Base-by-base conservation (phyloP, 805 yeast genomes). In the Hanseniaspora singularis region DNA sequence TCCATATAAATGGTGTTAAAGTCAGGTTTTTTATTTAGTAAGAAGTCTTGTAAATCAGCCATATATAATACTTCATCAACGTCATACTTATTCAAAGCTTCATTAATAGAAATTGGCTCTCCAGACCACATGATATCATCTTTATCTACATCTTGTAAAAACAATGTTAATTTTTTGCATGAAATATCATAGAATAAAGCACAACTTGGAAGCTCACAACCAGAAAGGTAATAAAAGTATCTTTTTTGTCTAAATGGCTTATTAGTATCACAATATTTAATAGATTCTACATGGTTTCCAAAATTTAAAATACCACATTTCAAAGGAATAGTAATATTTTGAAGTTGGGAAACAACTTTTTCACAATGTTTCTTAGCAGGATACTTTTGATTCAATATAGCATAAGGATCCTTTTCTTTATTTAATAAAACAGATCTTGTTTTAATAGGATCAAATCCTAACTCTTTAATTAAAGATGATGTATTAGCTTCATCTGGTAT, bases 101-200 rank as follows among this genome's bases (percentile, higher is more conserved):
- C 78, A 39, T 79, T 79, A 3, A 70, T 52, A 33, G 75, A 66
- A 44, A 85, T 52, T 4, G 98, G 98, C 63, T 81, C 58, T 0
- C 98, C 98, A 49, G 92, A 79, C 98, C 98, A 89, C 86, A 92
- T 81, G 34, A 89, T 81, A 58, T 85, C 96, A 37, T 92, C 97
- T 36, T 72, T 65, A 57, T 87, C 95, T 33, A 89, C 70, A 45
- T 81, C 74, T 1, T 97, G 96, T 43, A 92, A 67, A 57, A 81
- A 89, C 22, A 89, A 65, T 0, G 79, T 76, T 51, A 86, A 68
- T 45, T 74, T 70, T 37, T 79, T 84, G 6, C 62, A 54, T 3
- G 53, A 57, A 32, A 77, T 56, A 40, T 75, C 67, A 57, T 73
- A 89, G 19, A 81, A 64, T 1, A 85, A 72, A 54, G 76, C 80